Evolutionary conservation across 2,329 filamentous ascomycete genomes (phyloP), one percentile per base, ranked within the genome.

Genomic region (Chaetothyriales sp.): DNA sequence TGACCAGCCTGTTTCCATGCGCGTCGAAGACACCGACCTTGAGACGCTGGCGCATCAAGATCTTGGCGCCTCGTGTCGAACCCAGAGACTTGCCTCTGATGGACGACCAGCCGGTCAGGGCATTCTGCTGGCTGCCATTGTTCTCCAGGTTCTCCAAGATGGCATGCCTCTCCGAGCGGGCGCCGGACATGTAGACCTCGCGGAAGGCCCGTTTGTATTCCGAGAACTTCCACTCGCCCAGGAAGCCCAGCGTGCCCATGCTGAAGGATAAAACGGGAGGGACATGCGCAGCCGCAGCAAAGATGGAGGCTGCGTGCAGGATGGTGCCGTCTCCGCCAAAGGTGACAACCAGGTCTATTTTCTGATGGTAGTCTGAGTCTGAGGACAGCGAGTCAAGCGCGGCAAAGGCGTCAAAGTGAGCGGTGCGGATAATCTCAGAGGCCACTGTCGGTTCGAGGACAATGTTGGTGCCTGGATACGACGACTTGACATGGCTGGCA

Each of bases 271-370:
- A 73, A 32, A 98, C 84, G 0, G 92, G 92, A 0, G 92, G 92
- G 0, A 98, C 90, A 44, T 80, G 80, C 1, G 77, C 74, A 44
- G 85, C 81, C 39, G 86, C 83, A 53, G 87, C 87, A 69, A 93
- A 96, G 4, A 95, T 75, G 49, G 84, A 89, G 1, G 86, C 84
- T 0, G 88, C 88, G 53, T 86, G 84, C 46, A 95, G 68, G 49
- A 95, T 90, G 2, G 88, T 95, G 54, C 88, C 88, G 65, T 98
- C 92, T 43, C 92, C 92, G 49, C 92, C 92, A 47, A 98, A 79
- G 0, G 92, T 96, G 44, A 86, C 81, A 19, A 90, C 83, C 52
- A 95, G 73, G 62, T 98, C 92, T 53, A 93, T 83, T 69, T 92
- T 95, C 52, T 80, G 73, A 43, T 86, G 79, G 50, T 92, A 55